Percentiles rank a stretch among this genome's conserved stretches.
These are phyloP conservation scores for Trypanosoma conorhini DNA, from an alignment of 208 protist species.

Conservation along the genomic window DNA sequence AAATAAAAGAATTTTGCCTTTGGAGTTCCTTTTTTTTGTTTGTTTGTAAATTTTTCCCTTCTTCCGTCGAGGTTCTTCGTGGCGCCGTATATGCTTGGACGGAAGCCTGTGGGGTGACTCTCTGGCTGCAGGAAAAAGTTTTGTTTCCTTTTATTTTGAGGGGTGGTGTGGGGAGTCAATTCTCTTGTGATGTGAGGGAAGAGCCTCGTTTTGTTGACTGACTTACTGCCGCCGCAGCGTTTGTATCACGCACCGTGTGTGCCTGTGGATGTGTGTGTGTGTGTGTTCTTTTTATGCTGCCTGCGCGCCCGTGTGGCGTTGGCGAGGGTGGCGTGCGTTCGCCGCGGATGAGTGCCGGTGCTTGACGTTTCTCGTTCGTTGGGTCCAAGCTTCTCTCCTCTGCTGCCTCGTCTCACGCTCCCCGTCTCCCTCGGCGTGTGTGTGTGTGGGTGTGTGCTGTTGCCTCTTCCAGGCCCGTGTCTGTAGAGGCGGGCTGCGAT, in stretches of 20 bases:
- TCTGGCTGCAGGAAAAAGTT: neutral
- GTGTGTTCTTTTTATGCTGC: too few relatives aligned
- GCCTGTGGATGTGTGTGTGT: too few relatives aligned
- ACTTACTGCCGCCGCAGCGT: too few relatives aligned
- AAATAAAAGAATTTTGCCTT: too few relatives aligned
- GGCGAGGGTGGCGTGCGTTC: neutral
- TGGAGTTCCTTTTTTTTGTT: too few relatives aligned
- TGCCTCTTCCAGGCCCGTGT: neutral
- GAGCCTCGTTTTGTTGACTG: too few relatives aligned
- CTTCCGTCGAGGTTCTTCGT: too few relatives aligned
- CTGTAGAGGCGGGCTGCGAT: neutral
- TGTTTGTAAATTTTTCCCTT: too few relatives aligned
- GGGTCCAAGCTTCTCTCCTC: constrained; percentile 6
- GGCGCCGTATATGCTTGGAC: too few relatives aligned
- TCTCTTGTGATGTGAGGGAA: neutral
- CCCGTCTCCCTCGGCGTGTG: neutral
- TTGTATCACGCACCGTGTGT: too few relatives aligned
- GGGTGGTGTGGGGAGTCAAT: neutral
- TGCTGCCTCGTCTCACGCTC: constrained; percentile 1
- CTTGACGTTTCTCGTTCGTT: neutral
- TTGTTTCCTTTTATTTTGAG: constrained; percentile 9
- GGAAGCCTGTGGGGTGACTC: too few relatives aligned
- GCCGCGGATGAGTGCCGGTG: neutral
- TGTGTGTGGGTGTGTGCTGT: constrained; percentile 7
- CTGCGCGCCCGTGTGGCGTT: neutral